Conservation (phyloP, 129 eudicot genomes). For the Artemisia tridentata region DNA sequence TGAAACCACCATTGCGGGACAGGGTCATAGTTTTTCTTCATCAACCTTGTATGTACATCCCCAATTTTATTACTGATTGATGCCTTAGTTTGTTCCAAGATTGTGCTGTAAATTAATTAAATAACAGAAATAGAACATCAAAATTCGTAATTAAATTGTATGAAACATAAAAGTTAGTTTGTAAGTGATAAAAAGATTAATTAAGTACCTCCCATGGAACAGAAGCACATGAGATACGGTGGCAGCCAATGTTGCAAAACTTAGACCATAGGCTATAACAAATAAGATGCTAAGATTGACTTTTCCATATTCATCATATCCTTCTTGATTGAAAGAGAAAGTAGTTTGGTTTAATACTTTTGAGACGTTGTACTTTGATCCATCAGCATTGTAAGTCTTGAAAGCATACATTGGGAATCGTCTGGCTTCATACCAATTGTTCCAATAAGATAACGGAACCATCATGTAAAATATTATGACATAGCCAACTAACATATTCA, state of each 20-base stretch:
- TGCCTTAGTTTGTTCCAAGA: conserved; percentile 38
- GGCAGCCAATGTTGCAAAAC: conserved; percentile 59
- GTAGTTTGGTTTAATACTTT: conserved; percentile 32
- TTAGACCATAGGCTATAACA: conserved; percentile 48
- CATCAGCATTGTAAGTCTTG: conserved; percentile 31
- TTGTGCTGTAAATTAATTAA: background rate
- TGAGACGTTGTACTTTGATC: conserved; percentile 40
- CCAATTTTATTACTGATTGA: conserved; percentile 15
- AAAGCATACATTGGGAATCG: conserved; percentile 43
- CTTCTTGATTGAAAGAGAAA: conserved; percentile 37
- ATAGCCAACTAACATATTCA: no score
- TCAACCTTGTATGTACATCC: conserved; percentile 57
- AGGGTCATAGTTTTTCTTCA: conserved; percentile 54
- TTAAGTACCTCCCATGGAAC: conserved; percentile 54
- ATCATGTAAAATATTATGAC: no score
- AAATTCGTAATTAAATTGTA: background rate
- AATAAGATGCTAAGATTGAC: conserved; percentile 53
- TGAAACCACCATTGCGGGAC: conserved; percentile 74
- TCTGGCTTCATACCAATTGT: conserved; percentile 45
- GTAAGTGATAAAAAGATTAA: no score
- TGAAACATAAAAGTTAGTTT: no score
- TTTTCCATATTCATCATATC: conserved; percentile 47
- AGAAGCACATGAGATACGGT: conserved; percentile 57
- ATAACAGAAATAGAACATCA: background rate
- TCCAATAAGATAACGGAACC: conserved; percentile 28